phyloP scores from a whole-genome alignment of 768 basidiomycete species.

The Agaricus blazei region DNA sequence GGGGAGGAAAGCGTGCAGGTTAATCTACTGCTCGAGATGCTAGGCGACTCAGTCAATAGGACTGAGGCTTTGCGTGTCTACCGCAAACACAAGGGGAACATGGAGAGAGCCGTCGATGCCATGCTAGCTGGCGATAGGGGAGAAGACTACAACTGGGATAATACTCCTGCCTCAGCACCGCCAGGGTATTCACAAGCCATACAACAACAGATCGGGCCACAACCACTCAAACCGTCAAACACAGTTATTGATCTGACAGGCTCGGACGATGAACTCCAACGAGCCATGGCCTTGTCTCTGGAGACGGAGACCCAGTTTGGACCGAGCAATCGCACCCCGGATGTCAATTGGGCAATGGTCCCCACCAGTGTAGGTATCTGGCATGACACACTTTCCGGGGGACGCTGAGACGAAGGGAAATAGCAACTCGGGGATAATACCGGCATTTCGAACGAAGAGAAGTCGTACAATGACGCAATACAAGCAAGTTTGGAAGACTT shows the following conservation, averaged over 20 bases:
- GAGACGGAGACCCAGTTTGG: constrained; percentile 41
- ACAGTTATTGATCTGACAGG: constrained; percentile 57
- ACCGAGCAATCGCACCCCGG: constrained; percentile 55
- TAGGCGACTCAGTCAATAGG: constrained; percentile 28
- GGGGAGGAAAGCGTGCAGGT: constrained; percentile 8
- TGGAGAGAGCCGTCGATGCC: constrained; percentile 51
- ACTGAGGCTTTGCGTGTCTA: constrained; percentile 51
- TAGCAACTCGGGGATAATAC: constrained; percentile 20
- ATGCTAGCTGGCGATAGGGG: constrained; percentile 48
- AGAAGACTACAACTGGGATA: constrained; percentile 20
- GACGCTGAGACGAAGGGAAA: constrained; percentile 16
- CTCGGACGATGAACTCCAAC: constrained; percentile 13
- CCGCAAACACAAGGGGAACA: constrained; percentile 54
- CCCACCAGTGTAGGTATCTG: constrained; percentile 50
- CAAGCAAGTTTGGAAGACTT: constrained; percentile 63
- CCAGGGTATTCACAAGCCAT: constrained; percentile 18
- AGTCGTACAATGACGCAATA: constrained; percentile 63
- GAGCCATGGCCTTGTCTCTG: constrained; percentile 26
- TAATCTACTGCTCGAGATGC: constrained; percentile 7
- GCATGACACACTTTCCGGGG: not conserved
- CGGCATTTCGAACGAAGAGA: constrained; percentile 48
- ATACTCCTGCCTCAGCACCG: constrained; percentile 10
- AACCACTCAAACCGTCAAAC: constrained; percentile 19
- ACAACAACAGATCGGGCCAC: constrained; percentile 16
- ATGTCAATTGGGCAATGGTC: constrained; percentile 68